Evolutionary conservation across 257 asterid genomes (phyloP), one percentile per base, ranked within the genome.

Genomic region (Hygrophila difformis): DNA sequence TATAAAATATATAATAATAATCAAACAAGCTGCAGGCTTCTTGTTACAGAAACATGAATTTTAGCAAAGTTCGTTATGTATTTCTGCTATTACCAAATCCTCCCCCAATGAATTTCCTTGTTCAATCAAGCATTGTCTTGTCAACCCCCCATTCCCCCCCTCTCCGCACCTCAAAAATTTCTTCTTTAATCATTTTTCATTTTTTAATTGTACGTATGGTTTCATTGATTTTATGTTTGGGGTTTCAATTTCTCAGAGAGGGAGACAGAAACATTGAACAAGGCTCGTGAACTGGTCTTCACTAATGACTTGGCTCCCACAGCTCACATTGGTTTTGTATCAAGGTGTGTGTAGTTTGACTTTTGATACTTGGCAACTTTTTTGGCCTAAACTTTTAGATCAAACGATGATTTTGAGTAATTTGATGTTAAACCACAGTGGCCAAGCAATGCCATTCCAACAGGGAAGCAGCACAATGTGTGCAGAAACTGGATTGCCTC

Each of bases 181-280:
- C 24, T 8, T 18, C 23, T 29, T 7, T 21, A 6, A 24, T 24
- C 29, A 2, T 3, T 24, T 24, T 24, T 24, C 29, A 2, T 24
- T 7, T 28, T 57, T 18, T 42, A 22, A 12, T 29, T 54, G 53
- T 46, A 53, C 49, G 39, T 60, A 24, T 56, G 37, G 49, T 3
- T 29, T 34, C 57, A 66, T 62, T 41, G 18, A 46, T 56, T 67
- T 43, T 42, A 6, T 15, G n/a, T 60, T 18, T 26, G 34, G n/a
- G n/a, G n/a, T n/a, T n/a, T 40, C 11, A 5, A 26, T 26, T 3
- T 26, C 31, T 3, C 73, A 88, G 97, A 89, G 65, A 77, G 96
- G 78, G 96, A 89, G 81, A 82, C 96, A 12, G 97, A 89, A 60
- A 84, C 94, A 8, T 63, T 89, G 69, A 82, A 85, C 76, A 82